phyloP scores from a whole-genome alignment of 129 eudicot genomes.

The Smallanthus sonchifolius region DNA sequence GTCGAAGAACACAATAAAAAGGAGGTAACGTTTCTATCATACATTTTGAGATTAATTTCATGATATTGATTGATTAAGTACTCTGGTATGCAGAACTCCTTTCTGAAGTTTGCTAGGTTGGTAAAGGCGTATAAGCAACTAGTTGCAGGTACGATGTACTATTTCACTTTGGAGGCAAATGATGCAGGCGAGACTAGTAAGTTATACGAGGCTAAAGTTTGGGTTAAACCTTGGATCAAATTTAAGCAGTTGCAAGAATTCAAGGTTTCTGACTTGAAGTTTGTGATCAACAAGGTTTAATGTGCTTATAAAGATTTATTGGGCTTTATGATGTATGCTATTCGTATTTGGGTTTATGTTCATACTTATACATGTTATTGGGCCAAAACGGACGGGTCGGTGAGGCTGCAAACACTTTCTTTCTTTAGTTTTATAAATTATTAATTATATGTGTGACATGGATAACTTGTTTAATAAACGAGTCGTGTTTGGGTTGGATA shows the following conservation, averaged over 20 bases:
- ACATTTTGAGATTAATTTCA: too few species aligned
- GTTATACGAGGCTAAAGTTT: conserved; percentile 47
- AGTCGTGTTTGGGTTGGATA: neutral
- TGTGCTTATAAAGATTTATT: neutral
- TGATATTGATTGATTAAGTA: too few species aligned
- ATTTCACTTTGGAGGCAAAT: conserved; percentile 45
- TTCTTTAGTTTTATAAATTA: too few species aligned
- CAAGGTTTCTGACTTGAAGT: conserved; percentile 27
- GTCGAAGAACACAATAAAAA: conserved; percentile 67
- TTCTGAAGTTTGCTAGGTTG: conserved; percentile 41
- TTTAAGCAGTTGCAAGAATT: conserved; percentile 46
- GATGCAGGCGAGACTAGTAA: conserved; percentile 37
- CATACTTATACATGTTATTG: too few species aligned
- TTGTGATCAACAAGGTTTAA: too few species aligned
- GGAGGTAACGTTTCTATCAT: conserved; percentile 49
- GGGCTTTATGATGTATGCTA: conserved; percentile 2
- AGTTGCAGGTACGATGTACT: conserved; percentile 48
- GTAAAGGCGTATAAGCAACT: conserved; percentile 46
- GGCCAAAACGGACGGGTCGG: too few species aligned
- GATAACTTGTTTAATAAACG: too few species aligned
- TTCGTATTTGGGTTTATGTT: conserved; percentile 15
- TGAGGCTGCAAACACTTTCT: too few species aligned
- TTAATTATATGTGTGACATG: too few species aligned
- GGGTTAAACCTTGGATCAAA: conserved; percentile 63
- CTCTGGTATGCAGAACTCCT: conserved; percentile 28